phyloP scores from a whole-genome alignment of 192 early-diverging fungal species.

The Backusella liffmaniae region DNA sequence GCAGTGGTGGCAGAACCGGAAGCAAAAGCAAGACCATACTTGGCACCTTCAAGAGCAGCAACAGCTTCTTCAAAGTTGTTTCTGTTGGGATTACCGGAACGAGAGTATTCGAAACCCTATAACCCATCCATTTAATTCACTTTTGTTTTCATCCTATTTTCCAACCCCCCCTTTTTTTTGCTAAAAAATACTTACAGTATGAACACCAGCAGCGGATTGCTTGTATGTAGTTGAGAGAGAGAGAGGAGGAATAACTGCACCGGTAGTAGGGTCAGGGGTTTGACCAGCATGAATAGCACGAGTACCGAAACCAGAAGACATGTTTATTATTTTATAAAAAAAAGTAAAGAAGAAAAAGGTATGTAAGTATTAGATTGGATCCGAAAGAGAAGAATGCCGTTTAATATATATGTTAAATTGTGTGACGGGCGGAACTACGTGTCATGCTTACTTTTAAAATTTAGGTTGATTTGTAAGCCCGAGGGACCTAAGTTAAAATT shows the following conservation, averaged over 20 bases:
- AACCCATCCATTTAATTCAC: background rate
- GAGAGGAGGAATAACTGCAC: constrained; percentile 96
- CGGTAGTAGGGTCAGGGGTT: constrained; percentile 84
- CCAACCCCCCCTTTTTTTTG: background rate
- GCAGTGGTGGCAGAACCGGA: constrained; percentile 87
- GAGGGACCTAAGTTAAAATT: background rate
- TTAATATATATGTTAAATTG: constrained; percentile 1
- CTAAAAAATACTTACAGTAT: constrained; percentile 53
- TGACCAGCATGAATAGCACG: constrained; percentile 94
- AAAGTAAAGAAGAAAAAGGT: background rate
- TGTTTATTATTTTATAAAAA: background rate
- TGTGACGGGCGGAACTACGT: constrained; percentile 13
- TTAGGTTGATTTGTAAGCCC: constrained; percentile 11
- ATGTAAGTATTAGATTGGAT: constrained; percentile 3
- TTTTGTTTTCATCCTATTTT: background rate
- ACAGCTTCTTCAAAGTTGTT: constrained; percentile 79
- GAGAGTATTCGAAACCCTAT: constrained; percentile 77
- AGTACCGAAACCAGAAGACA: constrained; percentile 75
- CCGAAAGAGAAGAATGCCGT: background rate
- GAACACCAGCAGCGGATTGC: constrained; percentile 89
- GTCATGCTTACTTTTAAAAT: constrained; percentile 10
- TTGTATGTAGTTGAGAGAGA: constrained; percentile 96
- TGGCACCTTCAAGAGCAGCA: constrained; percentile 87
- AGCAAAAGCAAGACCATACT: constrained; percentile 82
- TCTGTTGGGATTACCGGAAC: constrained; percentile 80